Conservation (phyloP, 768 basidiomycete species). For the Sporobolomyces phaffii region DNA sequence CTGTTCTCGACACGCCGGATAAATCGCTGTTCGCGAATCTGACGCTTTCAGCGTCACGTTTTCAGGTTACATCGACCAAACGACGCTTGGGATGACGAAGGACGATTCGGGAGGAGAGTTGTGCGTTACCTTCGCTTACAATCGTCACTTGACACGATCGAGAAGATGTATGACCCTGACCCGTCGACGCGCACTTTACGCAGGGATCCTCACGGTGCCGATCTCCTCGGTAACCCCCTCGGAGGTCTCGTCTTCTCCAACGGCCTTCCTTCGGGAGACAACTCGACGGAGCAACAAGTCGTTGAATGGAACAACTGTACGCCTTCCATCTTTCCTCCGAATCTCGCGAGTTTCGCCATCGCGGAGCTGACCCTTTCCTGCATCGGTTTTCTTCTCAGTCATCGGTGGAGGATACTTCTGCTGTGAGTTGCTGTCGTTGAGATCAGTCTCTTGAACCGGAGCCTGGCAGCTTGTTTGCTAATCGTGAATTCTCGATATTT, state of each 20-base stretch:
- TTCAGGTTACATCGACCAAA: slow-evolving; percentile 60
- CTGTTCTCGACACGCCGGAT: neutral
- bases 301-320: slow-evolving; percentile 56
- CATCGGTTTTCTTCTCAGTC: too few species aligned
- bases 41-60: neutral
- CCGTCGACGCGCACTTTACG: too few species aligned
- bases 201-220: neutral
- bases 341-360: neutral
- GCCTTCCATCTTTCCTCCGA: neutral
- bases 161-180: too few species aligned
- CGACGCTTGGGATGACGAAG: slow-evolving; percentile 52
- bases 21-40: neutral
- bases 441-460: too few species aligned
- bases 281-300: slow-evolving; percentile 34
- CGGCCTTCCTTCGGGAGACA: slow-evolving; percentile 13
- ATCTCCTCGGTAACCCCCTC: slow-evolving; percentile 56
- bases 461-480: too few species aligned
- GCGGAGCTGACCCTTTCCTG: too few species aligned
- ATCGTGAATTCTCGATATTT: neutral
- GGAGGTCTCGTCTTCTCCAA: slow-evolving; percentile 34
- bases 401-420: slow-evolving; percentile 25
- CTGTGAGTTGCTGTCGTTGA: neutral
- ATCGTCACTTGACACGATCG: too few species aligned
- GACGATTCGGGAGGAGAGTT: slow-evolving; percentile 65
- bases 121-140: too few species aligned